Conservation (phyloP, 805 yeast species). For the Starmerella potacharoeniae region DNA sequence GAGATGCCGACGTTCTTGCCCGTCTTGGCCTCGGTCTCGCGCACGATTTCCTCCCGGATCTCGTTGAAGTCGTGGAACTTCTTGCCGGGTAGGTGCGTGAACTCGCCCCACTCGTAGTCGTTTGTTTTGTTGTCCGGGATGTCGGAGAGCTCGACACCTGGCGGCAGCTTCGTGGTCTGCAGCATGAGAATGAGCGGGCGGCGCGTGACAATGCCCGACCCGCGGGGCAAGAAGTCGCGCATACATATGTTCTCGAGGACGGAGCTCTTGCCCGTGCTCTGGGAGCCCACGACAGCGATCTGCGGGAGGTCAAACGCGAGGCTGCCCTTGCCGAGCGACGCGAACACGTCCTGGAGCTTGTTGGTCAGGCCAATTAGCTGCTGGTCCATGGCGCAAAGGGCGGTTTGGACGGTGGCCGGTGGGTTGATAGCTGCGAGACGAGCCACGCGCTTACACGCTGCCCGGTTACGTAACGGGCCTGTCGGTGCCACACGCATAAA, state of each 20-base stretch:
- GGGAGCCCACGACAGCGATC: conserved; percentile 91
- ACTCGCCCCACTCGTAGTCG: conserved; percentile 91
- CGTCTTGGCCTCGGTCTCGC: conserved; percentile 78
- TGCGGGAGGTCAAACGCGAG: conserved; percentile 91
- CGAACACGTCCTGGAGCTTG: conserved; percentile 89
- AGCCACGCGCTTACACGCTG: background rate
- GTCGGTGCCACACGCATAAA: too few species aligned
- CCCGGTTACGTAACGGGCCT: background rate
- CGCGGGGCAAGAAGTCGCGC: conserved; percentile 81
- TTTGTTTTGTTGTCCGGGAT: conserved; percentile 25
- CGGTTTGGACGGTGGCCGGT: background rate
- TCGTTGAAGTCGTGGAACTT: conserved; percentile 79
- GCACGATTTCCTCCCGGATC: conserved; percentile 79
- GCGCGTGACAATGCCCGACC: conserved; percentile 86
- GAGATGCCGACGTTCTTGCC: conserved; percentile 73
- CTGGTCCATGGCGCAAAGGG: conserved; percentile 45
- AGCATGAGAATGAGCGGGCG: conserved; percentile 76
- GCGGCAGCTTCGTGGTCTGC: conserved; percentile 37
- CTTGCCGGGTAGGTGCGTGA: conserved; percentile 81
- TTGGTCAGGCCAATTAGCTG: conserved; percentile 67
- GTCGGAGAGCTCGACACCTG: conserved; percentile 23
- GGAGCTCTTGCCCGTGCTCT: conserved; percentile 79
- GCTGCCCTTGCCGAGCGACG: conserved; percentile 86
- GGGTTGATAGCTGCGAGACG: background rate
- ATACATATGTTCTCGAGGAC: conserved; percentile 87